Base-by-base conservation (phyloP, 2,329 filamentous ascomycete species). In the Cladosporium halotolerans region DNA sequence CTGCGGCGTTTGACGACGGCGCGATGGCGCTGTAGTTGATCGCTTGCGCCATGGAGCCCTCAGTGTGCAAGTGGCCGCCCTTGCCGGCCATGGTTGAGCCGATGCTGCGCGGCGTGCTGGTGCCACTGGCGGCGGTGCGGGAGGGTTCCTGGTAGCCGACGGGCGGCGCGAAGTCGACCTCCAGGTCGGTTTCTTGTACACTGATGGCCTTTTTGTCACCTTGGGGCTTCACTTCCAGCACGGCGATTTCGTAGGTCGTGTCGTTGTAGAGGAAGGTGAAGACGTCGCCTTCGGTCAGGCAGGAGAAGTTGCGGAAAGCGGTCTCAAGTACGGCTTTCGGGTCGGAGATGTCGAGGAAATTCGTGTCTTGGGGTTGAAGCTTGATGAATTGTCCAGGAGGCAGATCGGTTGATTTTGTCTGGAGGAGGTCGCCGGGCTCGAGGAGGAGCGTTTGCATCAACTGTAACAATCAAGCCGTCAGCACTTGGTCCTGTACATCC, bases 251-350 rank as follows among this genome's bases (percentile, higher is more conserved):
- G 73, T 93, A 99, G 9, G 90, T 79, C 57, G 90, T 87, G 67
- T 97, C 91, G 70, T 99, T 99, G 75, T 99, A 99, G 62, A 86
- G 81, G 69, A 99, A 99, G 58, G 88, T 95, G 77, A 99, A 99
- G 41, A 96, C 79, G 66, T 99, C 93, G 58, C 90, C 91, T 66
- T 91, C 89, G 3, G 91, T 96, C 13, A 97, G 79, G 47, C 92
- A 92, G 13, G 91, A 89, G 73, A 97, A 99, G 72, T 95, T 95
- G 41, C 92, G 85, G 73, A 99, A 96, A 0, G 90, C 92, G 63
- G 93, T 93, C 73, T 99, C 93, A 31, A 99, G 83, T 10, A 99
- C 93, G 39, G 93, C 93, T 73, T 96, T 96, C 18, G 93, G 93
- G 65, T 99, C 93, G 63, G 87, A 92, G 68, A 99, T 97, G 43